Evolutionary conservation across 2,329 filamentous ascomycete species (phyloP).

Genomic region (Chaetomiaceae sp.): DNA sequence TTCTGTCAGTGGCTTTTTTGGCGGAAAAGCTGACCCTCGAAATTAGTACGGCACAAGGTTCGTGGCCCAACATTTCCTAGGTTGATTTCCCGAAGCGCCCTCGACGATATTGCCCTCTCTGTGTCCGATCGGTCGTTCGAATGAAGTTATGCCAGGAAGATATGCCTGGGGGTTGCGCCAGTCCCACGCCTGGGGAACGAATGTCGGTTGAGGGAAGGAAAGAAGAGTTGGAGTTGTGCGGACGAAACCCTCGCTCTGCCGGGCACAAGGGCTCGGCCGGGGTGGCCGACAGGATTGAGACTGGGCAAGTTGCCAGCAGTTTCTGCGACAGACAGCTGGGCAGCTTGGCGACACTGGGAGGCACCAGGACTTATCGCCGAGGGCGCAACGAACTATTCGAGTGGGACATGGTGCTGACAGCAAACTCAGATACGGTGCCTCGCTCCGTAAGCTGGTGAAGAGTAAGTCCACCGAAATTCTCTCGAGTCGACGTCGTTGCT

Average conservation of each 20-base stretch:
- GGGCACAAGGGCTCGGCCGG: no score
- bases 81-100: slow-evolving; percentile 27
- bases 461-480: slow-evolving; percentile 35
- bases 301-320: no score
- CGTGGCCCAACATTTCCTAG: slow-evolving; percentile 33
- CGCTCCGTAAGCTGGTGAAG: slow-evolving; percentile 98
- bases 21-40: slow-evolving; percentile 12
- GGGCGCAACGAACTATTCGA: neutral
- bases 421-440: slow-evolving; percentile 82
- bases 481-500: neutral
- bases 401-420: slow-evolving; percentile 13
- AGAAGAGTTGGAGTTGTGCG: neutral
- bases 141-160: neutral
- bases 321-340: no score
- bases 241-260: neutral
- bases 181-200: neutral
- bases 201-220: no score
- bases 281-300: neutral
- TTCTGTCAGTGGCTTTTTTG: neutral
- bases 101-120: slow-evolving; percentile 10
- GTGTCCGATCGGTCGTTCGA: slow-evolving; percentile 1
- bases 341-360: neutral
- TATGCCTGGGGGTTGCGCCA: neutral
- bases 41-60: slow-evolving; percentile 88
- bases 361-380: neutral